Base-by-base conservation (phyloP, 345 rosid species). In the Sonneratia caseolaris region DNA sequence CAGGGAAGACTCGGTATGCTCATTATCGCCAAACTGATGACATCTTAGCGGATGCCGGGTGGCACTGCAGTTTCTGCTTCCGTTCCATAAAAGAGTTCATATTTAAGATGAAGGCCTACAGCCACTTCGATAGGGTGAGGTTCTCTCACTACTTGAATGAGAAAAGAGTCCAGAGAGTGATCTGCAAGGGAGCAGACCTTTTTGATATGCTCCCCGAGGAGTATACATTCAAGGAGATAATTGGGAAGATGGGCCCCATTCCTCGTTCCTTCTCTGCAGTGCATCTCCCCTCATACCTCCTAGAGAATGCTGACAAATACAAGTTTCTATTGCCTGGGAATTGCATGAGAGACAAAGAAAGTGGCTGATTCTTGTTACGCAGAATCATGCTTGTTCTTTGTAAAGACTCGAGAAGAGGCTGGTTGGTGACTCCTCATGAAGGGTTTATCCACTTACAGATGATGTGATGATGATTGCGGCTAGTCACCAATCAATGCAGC, bases 21-120 rank as follows among this genome's bases (percentile, higher is more conserved):
- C 91, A 86, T 79, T 86, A 81, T 72, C 88, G 91, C 38, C 91
- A 86, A 68, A 70, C 85, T 3, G 87, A 84, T 71, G 79, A 78
- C 69, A 67, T 86, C 42, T 80, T 86, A 74, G 84, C 88, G 7
- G 91, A 86, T 71, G 84, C 91, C 1, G 91, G 91, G 48, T 86
- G 91, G 91, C 91, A 86, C 65, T 86, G 91, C 61, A 86, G 91
- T 83, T 86, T 86, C 71, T 86, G 91, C 66, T 86, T 86, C 75
- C 88, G 91, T 13, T 72, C 4, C 13, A 79, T 86, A 66, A 83
- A 78, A 1, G 91, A 86, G 77, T 86, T 86, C 72, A 80, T 83
- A 51, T 86, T 86, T 64, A 86, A 86, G 86, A 86, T 86, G 87
- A 86, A 77, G 77, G 91, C 91, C 66, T 86, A 86, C 68, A 86